Evolutionary conservation across 2,329 filamentous ascomycete species (phyloP).

Genomic region (Trichoderma endophyticum): DNA sequence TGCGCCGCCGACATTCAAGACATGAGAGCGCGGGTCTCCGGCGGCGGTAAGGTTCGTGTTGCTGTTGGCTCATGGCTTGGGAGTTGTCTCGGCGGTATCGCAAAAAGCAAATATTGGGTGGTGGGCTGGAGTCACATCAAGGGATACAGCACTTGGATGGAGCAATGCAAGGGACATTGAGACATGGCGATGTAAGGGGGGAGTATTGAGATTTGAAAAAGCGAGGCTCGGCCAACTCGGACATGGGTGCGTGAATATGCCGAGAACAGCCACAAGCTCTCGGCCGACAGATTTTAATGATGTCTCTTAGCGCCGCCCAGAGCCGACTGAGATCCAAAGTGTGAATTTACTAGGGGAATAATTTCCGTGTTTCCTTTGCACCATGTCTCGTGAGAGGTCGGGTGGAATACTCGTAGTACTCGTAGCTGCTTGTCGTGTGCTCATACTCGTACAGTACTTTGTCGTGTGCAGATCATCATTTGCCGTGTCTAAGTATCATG

Average conservation of each 20-base stretch:
- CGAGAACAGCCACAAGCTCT: background rate
- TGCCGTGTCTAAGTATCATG: slow-evolving; percentile 15
- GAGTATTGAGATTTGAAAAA: background rate
- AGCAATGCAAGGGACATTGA: background rate
- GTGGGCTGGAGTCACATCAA: background rate
- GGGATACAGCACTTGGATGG: background rate
- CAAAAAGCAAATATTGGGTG: background rate
- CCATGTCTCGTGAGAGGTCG: background rate
- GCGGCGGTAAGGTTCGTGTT: background rate
- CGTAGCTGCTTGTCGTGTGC: background rate
- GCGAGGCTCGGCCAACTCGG: background rate
- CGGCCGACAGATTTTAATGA: background rate
- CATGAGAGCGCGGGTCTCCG: slow-evolving; percentile 47
- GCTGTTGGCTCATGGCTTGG: background rate
- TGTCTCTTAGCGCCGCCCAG: background rate
- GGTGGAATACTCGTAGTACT: background rate
- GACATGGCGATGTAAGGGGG: background rate
- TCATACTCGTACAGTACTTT: background rate
- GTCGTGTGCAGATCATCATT: background rate
- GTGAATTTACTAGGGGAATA: background rate
- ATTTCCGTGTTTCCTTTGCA: background rate
- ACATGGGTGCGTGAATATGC: background rate
- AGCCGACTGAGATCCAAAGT: background rate
- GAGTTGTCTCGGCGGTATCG: background rate
- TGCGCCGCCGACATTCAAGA: slow-evolving; percentile 55